These are phyloP conservation scores for Ballota nigra DNA, from an alignment of 257 asterid genomes.

Conservation along the genomic window DNA sequence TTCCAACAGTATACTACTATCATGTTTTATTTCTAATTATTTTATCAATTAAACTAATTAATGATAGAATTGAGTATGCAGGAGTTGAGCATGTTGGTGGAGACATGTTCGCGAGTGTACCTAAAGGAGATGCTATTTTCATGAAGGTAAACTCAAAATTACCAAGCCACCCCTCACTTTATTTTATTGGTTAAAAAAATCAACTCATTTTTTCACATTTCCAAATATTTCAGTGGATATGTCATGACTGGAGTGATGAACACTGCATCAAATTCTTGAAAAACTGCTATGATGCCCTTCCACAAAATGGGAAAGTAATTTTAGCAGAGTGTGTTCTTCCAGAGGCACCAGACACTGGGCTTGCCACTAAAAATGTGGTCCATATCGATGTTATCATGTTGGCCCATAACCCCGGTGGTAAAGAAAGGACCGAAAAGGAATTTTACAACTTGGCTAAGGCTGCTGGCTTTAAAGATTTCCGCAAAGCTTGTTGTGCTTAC, in stretches of 20 bases:
- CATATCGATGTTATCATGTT: constrained; percentile 80
- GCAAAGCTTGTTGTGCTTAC: constrained; percentile 61
- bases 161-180: constrained; percentile 11
- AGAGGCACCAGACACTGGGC: constrained; percentile 61
- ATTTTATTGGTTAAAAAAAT: neutral
- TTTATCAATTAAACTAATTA: neutral
- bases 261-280: constrained; percentile 72
- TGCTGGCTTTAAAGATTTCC: constrained; percentile 65
- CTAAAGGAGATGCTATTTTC: constrained; percentile 60
- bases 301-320: constrained; percentile 76
- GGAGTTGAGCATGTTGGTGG: constrained; percentile 91
- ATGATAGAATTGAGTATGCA: neutral
- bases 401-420: constrained; percentile 92
- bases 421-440: constrained; percentile 90
- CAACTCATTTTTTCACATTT: neutral
- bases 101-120: constrained; percentile 76
- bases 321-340: constrained; percentile 70
- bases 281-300: constrained; percentile 71
- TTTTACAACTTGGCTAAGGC: constrained; percentile 62
- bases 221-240: constrained; percentile 68
- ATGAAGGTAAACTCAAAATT: constrained; percentile 59
- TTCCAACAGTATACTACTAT: no score
- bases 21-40: no score
- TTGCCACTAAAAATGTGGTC: constrained; percentile 49
- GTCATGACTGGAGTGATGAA: constrained; percentile 90